phyloP scores from a whole-genome alignment of 805 yeast species.

The Tetrapisispora fleetii region DNA sequence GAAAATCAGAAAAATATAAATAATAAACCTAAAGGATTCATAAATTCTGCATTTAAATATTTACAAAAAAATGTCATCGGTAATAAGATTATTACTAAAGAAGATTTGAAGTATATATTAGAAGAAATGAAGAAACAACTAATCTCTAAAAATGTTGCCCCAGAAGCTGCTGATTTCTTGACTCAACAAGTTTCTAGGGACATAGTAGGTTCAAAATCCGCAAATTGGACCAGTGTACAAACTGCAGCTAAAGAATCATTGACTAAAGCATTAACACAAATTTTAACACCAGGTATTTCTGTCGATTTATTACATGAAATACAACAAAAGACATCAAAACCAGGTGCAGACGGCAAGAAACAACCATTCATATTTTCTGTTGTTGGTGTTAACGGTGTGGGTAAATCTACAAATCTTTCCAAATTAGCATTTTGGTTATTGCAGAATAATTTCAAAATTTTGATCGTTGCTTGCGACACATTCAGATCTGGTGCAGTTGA shows the following conservation, averaged over 20 bases:
- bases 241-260: conserved; percentile 60
- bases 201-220: conserved; percentile 62
- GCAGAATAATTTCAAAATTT: conserved; percentile 76
- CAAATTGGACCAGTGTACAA: conserved; percentile 63
- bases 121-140: conserved; percentile 64
- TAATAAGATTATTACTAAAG: conserved; percentile 53
- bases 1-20: conserved; percentile 31
- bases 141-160: conserved; percentile 81
- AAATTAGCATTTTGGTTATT: conserved; percentile 91
- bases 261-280: conserved; percentile 53
- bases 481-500: conserved; percentile 99
- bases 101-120: conserved; percentile 57
- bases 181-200: conserved; percentile 61
- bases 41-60: conserved; percentile 41
- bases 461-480: conserved; percentile 95
- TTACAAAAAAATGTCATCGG: conserved; percentile 50
- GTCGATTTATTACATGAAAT: conserved; percentile 80
- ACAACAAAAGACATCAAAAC: conserved; percentile 32
- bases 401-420: conserved; percentile 91
- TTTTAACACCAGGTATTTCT: conserved; percentile 86
- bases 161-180: conserved; percentile 70
- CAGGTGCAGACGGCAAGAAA: conserved; percentile 19
- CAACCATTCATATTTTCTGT: conserved; percentile 91
- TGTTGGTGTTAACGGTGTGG: conserved; percentile 97
- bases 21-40: conserved; percentile 28